A percentile compares a stretch with the other conserved stretches of the same genome.
Conservation (phyloP, 164 flowering plant species). For the Kalanchoe fedtschenkoi region DNA sequence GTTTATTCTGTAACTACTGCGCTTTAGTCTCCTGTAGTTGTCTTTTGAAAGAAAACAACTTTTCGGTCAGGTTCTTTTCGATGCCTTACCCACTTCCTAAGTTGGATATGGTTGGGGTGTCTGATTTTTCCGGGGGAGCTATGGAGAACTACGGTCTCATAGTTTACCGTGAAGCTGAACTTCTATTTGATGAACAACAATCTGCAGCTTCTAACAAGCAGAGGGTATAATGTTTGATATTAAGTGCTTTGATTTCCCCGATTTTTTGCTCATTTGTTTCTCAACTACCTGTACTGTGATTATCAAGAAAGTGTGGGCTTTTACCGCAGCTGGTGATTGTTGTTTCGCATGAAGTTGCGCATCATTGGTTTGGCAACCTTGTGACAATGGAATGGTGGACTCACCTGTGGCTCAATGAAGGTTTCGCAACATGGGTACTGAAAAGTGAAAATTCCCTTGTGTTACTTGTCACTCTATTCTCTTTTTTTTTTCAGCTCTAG, state of each 20-base stretch:
- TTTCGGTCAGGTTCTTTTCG: slow-evolving; percentile 19
- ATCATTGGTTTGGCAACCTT: slow-evolving; percentile 33
- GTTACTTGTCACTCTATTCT: too few relatives aligned
- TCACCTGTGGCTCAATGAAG: slow-evolving; percentile 34
- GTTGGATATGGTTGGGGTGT: slow-evolving; percentile 27
- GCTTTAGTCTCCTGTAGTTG: not conserved
- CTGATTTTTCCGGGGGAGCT: slow-evolving; percentile 27
- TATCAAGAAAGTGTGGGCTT: not conserved
- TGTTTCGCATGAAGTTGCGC: slow-evolving; percentile 27
- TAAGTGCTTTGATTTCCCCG: not conserved
- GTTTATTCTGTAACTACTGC: not conserved
- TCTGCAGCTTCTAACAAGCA: slow-evolving; percentile 27
- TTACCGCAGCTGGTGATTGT: slow-evolving; percentile 16
- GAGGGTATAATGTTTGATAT: slow-evolving; percentile 11
- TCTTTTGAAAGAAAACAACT: too few relatives aligned
- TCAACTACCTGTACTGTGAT: not conserved
- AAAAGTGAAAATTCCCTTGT: too few relatives aligned
- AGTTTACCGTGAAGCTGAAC: slow-evolving; percentile 17
- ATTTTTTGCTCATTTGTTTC: not conserved
- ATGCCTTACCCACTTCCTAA: slow-evolving; percentile 28
- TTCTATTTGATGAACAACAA: slow-evolving; percentile 18
- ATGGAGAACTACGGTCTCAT: slow-evolving; percentile 32
- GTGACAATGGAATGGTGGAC: slow-evolving; percentile 42
- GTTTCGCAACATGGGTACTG: slow-evolving; percentile 31
- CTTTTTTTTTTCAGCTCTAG: not conserved